phyloP scores from a whole-genome alignment of 2,329 filamentous ascomycete genomes.

The Coleophoma crateriformis region DNA sequence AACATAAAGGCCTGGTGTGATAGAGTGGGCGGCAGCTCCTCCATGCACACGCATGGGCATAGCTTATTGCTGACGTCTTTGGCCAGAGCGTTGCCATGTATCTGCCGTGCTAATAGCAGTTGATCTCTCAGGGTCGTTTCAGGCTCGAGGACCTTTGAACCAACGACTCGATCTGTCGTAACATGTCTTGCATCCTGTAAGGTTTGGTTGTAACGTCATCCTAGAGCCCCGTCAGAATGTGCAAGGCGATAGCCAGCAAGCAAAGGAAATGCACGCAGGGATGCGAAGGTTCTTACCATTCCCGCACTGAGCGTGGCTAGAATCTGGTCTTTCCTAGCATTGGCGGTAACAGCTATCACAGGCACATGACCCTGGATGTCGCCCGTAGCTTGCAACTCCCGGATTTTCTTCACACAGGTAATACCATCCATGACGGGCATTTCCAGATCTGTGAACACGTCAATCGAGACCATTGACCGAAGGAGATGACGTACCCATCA shows the following conservation, averaged over 20 bases:
- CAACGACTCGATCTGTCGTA: conserved; percentile 14
- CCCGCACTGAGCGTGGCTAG: conserved; percentile 62
- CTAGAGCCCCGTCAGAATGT: conserved; percentile 5
- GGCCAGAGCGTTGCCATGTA: no score
- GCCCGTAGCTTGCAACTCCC: conserved; percentile 57
- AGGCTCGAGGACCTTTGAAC: neutral
- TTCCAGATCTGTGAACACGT: conserved; percentile 45
- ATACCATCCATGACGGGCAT: conserved; percentile 81
- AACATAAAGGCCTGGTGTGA: no score
- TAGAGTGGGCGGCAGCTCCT: no score
- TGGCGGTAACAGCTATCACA: conserved; percentile 72
- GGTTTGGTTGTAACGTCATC: conserved; percentile 21
- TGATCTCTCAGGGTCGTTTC: no score
- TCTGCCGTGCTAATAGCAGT: no score
- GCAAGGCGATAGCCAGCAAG: neutral
- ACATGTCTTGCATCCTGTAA: conserved; percentile 17
- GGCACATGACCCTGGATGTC: conserved; percentile 57
- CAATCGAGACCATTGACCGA: neutral
- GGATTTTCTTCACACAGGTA: conserved; percentile 63
- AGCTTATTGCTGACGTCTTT: no score
- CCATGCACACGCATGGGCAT: no score
- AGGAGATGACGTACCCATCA: conserved; percentile 50
- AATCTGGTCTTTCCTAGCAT: conserved; percentile 69
- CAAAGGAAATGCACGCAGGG: neutral
- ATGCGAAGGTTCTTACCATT: conserved; percentile 46